Evolutionary conservation across 2,329 filamentous ascomycete genomes (phyloP), one percentile per base, ranked within the genome.

Genomic region (Cladosporium sp.): DNA sequence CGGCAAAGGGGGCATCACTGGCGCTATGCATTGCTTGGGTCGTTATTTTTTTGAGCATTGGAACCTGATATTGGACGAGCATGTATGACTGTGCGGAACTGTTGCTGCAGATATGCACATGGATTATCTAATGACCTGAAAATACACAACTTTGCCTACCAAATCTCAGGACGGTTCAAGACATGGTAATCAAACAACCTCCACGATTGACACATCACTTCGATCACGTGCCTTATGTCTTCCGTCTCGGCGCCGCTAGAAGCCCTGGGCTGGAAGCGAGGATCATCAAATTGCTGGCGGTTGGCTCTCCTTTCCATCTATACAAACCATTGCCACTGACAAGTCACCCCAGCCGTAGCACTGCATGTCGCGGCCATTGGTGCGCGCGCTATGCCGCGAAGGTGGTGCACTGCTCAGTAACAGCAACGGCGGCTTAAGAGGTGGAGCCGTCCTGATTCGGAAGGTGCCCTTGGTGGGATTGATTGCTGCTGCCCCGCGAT

Each of bases 21-120:
- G 61, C 61, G 61, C 38, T 47, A 47, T 64, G 61, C 61, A 64
- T 64, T 64, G 61, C 61, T 57, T 55, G 60, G 18, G 18, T 28
- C 36, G 51, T 64, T 38, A n/a, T 14, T 59, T 15, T 18, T 47
- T 59, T 44, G 34, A 21, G 32, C 36, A 41, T 18, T 44, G 57
- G 32, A 59, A 30, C 28, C 28, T 21, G 52, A 24, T 30, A 55
- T 32, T n/a, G 28, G 15, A 55, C 52, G 52, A 34, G 28, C 28
- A 55, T 34, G 28, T 55, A 55, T 55, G 52, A 28, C 38, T n/a
- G n/a, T n/a, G 55, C 55, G 38, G 32, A 21, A 28, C 11, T 24
- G 32, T 14, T 4, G 21, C 11, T 24, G 55, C 55, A 58, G 21
- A 58, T 59, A 26, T 59, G 57, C 34, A 59, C 47, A 59, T 24